Conservation (phyloP, 2,329 filamentous ascomycete species). For the Arthroderma sp. region DNA sequence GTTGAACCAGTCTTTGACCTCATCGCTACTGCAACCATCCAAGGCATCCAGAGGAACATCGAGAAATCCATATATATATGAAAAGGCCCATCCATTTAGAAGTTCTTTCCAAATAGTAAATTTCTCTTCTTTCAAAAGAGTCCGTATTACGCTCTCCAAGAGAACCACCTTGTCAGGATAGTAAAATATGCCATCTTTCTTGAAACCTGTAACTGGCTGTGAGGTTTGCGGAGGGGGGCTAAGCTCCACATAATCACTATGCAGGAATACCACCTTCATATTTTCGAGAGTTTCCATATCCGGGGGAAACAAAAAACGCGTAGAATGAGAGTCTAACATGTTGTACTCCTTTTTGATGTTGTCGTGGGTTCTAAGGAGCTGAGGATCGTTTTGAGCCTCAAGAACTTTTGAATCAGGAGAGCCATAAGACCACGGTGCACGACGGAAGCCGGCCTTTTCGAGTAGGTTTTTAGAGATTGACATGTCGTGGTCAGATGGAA, state of each 20-base stretch:
- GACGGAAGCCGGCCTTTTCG: too few species aligned
- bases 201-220: too few species aligned
- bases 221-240: too few species aligned
- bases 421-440: too few species aligned
- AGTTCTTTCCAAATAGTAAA: not conserved
- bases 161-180: not conserved
- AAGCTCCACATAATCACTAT: too few species aligned
- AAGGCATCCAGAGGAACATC: not conserved
- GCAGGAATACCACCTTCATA: too few species aligned
- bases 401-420: too few species aligned
- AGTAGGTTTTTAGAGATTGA: too few species aligned
- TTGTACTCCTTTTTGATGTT: not conserved
- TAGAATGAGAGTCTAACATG: not conserved
- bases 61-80: not conserved
- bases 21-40: not conserved
- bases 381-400: not conserved
- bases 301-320: not conserved
- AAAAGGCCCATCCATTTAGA: not conserved
- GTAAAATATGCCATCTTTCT: not conserved
- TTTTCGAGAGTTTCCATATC: too few species aligned
- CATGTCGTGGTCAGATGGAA: too few species aligned
- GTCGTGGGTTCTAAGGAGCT: not conserved
- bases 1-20: not conserved
- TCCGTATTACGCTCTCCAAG: not conserved
- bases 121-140: not conserved